phyloP scores from a whole-genome alignment of 345 rosid genomes.

The Camelina laxa region DNA sequence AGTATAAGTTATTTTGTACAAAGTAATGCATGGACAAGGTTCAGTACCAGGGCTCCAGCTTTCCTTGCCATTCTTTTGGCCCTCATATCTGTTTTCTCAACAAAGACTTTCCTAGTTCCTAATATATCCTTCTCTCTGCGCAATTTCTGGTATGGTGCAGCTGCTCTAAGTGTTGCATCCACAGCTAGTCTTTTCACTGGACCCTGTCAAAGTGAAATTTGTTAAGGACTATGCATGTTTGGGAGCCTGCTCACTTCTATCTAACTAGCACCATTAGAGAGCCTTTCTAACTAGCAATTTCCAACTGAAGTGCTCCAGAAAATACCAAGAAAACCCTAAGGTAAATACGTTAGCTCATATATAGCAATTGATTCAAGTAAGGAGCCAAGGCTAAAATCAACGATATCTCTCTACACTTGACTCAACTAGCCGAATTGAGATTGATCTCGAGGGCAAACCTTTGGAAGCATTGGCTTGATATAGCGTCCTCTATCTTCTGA shows the following conservation, averaged over 20 bases:
- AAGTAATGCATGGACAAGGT: slow-evolving; percentile 25
- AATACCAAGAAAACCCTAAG: too few relatives aligned
- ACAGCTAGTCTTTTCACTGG: slow-evolving; percentile 93
- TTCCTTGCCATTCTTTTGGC: slow-evolving; percentile 99
- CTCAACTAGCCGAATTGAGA: slow-evolving; percentile 27
- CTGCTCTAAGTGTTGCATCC: slow-evolving; percentile 98
- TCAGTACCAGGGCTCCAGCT: slow-evolving; percentile 96
- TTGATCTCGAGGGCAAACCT: slow-evolving; percentile 54
- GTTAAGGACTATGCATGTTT: slow-evolving; percentile 18
- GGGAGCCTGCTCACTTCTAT: slow-evolving; percentile 17
- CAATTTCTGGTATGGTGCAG: slow-evolving; percentile 95
- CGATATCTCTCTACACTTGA: not conserved
- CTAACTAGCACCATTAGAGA: slow-evolving; percentile 11
- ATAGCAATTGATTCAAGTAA: not conserved
- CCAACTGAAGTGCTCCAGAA: too few relatives aligned
- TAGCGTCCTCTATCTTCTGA: slow-evolving; percentile 99
- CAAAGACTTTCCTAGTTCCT: slow-evolving; percentile 82
- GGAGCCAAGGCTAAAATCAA: slow-evolving; percentile 16
- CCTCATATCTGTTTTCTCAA: slow-evolving; percentile 97
- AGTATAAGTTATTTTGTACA: not conserved
- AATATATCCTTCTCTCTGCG: slow-evolving; percentile 75
- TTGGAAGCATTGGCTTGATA: slow-evolving; percentile 97
- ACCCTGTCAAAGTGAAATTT: slow-evolving; percentile 58
- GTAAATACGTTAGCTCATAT: not conserved
- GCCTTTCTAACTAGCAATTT: not conserved